These are phyloP conservation scores for Talaromyces verruculosus DNA, from an alignment of 2,329 filamentous ascomycete genomes.

Conservation along the genomic window DNA sequence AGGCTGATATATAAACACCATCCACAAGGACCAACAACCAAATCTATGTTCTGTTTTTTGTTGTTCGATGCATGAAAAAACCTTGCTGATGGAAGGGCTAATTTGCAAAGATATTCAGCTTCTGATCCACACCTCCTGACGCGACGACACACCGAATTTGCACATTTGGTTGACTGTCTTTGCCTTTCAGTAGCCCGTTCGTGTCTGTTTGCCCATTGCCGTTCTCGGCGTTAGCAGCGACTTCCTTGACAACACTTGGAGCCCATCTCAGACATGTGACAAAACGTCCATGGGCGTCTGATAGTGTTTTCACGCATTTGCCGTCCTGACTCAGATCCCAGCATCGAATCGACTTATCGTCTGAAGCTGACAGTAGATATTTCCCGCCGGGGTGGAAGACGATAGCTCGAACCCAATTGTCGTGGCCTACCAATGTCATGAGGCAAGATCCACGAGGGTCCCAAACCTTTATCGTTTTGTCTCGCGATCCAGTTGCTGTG, in stretches of 20 bases:
- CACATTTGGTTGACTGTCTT: conserved; percentile 27
- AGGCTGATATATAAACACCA: conserved; percentile 7
- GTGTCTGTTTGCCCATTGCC: conserved; percentile 36
- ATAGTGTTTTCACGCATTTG: conserved; percentile 79
- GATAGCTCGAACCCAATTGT: conserved; percentile 87
- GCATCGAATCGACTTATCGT: conserved; percentile 89
- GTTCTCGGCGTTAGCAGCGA: conserved; percentile 21
- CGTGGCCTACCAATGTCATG: conserved; percentile 81
- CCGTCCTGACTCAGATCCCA: conserved; percentile 92
- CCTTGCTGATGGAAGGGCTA: background rate
- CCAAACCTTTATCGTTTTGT: conserved; percentile 90
- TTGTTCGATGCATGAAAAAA: background rate
- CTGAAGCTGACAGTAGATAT: conserved; percentile 79
- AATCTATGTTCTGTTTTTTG: background rate
- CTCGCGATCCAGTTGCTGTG: conserved; percentile 82
- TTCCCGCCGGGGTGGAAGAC: conserved; percentile 91
- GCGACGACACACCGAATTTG: conserved; percentile 78
- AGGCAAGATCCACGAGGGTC: conserved; percentile 80
- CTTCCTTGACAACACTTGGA: conserved; percentile 67
- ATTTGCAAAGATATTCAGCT: conserved; percentile 71
- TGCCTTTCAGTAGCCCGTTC: conserved; percentile 54
- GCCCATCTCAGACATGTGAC: conserved; percentile 87
- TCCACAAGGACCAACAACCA: background rate
- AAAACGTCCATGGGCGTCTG: conserved; percentile 78
- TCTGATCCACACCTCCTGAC: conserved; percentile 80